phyloP scores from a whole-genome alignment of 768 basidiomycete genomes.

The Lepiota venenata region DNA sequence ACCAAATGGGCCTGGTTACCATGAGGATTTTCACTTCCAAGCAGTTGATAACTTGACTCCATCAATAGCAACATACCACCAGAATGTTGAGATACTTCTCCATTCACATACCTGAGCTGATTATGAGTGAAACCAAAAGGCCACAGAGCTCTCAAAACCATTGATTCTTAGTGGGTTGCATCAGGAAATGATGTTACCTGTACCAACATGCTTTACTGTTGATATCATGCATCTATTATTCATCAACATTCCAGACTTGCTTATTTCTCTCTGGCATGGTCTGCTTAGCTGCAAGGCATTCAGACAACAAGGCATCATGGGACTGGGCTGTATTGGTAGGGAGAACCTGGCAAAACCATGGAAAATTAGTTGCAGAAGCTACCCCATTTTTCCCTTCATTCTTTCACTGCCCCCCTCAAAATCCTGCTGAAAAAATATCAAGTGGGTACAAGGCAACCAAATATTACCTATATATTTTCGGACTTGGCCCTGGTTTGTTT shows the following conservation, averaged over 20 bases:
- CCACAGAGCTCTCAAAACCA: conserved; percentile 32
- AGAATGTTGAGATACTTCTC: too few relatives aligned
- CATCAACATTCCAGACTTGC: conserved; percentile 31
- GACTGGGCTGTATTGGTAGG: conserved; percentile 26
- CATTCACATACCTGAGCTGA: too few relatives aligned
- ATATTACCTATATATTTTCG: conserved; percentile 28
- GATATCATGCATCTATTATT: conserved; percentile 42
- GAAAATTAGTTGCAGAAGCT: conserved; percentile 21
- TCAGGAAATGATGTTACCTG: conserved; percentile 18
- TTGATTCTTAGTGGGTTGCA: conserved; percentile 33
- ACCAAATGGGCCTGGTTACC: too few relatives aligned
- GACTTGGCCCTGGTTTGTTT: conserved; percentile 30
- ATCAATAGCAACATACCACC: too few relatives aligned
- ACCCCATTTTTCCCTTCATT: conserved; percentile 20
- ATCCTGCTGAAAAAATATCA: conserved; percentile 29
- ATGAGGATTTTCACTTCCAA: too few relatives aligned
- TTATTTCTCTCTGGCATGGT: conserved; percentile 31
- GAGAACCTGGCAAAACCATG: conserved; percentile 32
- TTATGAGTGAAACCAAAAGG: conserved; percentile 23
- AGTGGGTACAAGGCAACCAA: conserved; percentile 39
- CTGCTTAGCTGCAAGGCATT: conserved; percentile 23
- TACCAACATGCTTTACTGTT: conserved; percentile 31
- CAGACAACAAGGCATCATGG: conserved; percentile 16
- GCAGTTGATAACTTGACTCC: too few relatives aligned
- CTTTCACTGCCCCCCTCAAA: conserved; percentile 24